phyloP scores from a whole-genome alignment of 2,329 filamentous ascomycete species.

The Chrysoporthe austroafricana region DNA sequence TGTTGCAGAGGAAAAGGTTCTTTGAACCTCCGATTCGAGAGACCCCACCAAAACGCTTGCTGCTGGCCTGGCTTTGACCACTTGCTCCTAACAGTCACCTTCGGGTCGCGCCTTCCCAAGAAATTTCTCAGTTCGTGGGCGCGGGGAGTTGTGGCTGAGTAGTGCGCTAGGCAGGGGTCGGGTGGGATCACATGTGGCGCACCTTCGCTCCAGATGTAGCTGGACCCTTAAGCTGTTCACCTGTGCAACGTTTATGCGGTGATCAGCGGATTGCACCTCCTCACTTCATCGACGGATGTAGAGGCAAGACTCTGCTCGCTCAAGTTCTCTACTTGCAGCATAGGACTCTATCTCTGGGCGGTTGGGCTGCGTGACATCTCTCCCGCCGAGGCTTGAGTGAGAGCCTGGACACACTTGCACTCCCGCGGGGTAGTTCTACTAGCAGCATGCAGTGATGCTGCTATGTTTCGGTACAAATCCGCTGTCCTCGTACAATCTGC shows the following conservation, averaged over 20 bases:
- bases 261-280: background rate
- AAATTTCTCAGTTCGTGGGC: constrained; percentile 29
- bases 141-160: constrained; percentile 25
- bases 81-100: background rate
- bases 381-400: background rate
- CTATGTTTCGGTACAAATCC: background rate
- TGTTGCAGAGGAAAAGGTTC: constrained; percentile 27
- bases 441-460: background rate
- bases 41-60: constrained; percentile 26
- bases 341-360: background rate
- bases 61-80: constrained; percentile 4
- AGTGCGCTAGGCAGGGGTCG: constrained; percentile 22
- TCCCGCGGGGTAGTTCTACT: background rate
- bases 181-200: constrained; percentile 19
- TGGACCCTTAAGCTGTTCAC: background rate
- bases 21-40: constrained; percentile 19
- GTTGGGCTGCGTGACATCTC: background rate
- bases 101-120: constrained; percentile 14
- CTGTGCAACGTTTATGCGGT: background rate
- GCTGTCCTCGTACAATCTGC: background rate
- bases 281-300: background rate
- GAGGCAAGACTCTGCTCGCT: background rate
- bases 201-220: background rate
- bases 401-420: background rate
- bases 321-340: background rate